Percentiles rank a stretch among this genome's conserved stretches.
These are phyloP conservation scores for Leccinum broughii DNA, from an alignment of 768 basidiomycete species.

Conservation along the genomic window DNA sequence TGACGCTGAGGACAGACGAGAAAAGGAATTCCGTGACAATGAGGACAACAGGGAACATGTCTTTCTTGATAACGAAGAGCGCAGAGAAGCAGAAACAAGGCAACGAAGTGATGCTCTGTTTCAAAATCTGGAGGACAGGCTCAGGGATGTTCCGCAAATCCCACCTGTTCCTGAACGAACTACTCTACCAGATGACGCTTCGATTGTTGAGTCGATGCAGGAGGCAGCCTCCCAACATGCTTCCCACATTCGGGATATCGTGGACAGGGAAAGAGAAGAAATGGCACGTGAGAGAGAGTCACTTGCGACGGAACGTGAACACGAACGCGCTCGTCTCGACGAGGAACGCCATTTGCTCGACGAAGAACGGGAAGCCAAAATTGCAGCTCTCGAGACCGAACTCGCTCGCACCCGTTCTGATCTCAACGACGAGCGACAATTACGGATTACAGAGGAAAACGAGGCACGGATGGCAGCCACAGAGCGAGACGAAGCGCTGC, in stretches of 20 bases:
- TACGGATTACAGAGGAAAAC: no score
- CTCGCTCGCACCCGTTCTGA: no score
- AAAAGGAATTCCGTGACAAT: conserved; percentile 59
- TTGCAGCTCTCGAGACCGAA: no score
- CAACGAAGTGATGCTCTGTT: conserved; percentile 32
- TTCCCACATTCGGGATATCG: conserved; percentile 56
- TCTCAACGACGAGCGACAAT: no score
- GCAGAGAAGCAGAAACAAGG: conserved; percentile 56
- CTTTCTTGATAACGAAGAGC: conserved; percentile 59
- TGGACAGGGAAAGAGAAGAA: conserved; percentile 61
- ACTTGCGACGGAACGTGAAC: conserved; percentile 3
- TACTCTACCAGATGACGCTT: conserved; percentile 28
- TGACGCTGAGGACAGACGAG: conserved; percentile 63
- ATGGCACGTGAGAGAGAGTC: conserved; percentile 54
- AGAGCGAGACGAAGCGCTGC: conserved; percentile 58
- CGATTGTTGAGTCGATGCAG: conserved; percentile 39
- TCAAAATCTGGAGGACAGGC: conserved; percentile 30
- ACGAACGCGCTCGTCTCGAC: no score
- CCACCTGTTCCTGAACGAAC: conserved; percentile 25
- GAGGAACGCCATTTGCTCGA: no score
- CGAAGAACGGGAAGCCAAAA: no score
- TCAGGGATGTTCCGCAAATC: conserved; percentile 23
- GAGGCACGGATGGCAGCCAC: no score
- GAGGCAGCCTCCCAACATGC: conserved; percentile 60
- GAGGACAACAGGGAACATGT: conserved; percentile 66